A percentile compares a stretch with the other conserved stretches of the same genome.
Conservation (phyloP, 2,329 filamentous ascomycete genomes). For the Lachnellula hyalina region DNA sequence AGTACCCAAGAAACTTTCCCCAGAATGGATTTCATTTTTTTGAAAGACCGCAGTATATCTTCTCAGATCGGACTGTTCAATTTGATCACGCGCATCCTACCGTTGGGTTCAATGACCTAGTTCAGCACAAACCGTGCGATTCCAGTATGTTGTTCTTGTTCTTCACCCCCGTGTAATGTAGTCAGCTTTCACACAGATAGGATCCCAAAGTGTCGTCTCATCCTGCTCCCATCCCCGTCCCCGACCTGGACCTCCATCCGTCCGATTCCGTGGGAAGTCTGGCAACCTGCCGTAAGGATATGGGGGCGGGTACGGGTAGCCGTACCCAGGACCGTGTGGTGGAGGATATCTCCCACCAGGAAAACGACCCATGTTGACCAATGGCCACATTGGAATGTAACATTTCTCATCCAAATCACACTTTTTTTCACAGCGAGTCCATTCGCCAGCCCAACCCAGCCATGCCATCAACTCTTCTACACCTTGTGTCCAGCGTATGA, state of each 20-base stretch:
- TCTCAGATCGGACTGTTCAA: too few relatives aligned
- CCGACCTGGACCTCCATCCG: constrained; percentile 5
- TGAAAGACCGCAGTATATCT: too few relatives aligned
- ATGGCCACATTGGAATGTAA: constrained; percentile 48
- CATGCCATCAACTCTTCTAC: constrained; percentile 41
- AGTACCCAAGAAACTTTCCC: too few relatives aligned
- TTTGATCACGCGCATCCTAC: too few relatives aligned
- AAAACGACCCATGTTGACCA: constrained; percentile 20
- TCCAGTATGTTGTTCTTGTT: too few relatives aligned
- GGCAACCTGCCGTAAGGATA: neutral
- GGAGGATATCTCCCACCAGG: constrained; percentile 1
- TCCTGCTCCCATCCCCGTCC: constrained; percentile 10
- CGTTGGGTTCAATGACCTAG: too few relatives aligned
- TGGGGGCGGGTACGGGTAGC: neutral
- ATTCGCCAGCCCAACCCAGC: constrained; percentile 46
- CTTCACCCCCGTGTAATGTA: constrained; percentile 11
- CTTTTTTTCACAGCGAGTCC: constrained; percentile 35
- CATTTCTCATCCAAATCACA: constrained; percentile 42
- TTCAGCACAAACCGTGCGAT: too few relatives aligned
- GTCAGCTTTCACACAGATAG: constrained; percentile 24
- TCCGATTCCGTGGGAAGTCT: constrained; percentile 1
- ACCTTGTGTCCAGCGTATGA: constrained; percentile 26
- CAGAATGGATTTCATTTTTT: too few relatives aligned
- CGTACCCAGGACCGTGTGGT: constrained; percentile 3
- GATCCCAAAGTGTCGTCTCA: constrained; percentile 24